phyloP scores from a whole-genome alignment of 1,284 basidiomycete genomes.

The Schizophyllum amplum region DNA sequence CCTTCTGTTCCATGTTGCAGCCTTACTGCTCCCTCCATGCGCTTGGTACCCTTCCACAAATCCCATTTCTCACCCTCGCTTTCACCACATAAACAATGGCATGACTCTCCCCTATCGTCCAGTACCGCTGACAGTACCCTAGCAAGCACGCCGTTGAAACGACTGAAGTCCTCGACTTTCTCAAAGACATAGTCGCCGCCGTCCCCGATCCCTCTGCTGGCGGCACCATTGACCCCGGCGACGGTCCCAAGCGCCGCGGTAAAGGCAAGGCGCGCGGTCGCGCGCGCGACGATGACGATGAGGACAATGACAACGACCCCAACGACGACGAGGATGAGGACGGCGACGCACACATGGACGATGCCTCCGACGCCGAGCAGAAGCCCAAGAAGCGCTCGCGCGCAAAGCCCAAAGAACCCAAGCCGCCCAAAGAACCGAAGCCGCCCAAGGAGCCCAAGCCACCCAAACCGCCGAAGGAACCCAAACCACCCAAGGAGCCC shows the following conservation, averaged over 20 bases:
- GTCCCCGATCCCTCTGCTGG: constrained; percentile 86
- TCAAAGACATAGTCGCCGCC: constrained; percentile 88
- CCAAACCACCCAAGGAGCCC: neutral
- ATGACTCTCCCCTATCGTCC: neutral
- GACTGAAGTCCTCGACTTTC: constrained; percentile 89
- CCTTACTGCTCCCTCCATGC: too few species aligned
- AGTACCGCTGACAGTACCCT: constrained; percentile 6
- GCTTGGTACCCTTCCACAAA: neutral
- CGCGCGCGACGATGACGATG: constrained; percentile 15
- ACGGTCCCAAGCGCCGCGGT: constrained; percentile 50
- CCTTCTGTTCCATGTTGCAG: neutral
- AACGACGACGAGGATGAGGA: constrained; percentile 19
- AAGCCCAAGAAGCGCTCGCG: constrained; percentile 15
- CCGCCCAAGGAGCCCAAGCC: neutral
- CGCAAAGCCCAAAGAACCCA: neutral
- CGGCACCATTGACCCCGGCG: constrained; percentile 65
- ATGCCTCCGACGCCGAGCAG: constrained; percentile 26
- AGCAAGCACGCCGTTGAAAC: constrained; percentile 93
- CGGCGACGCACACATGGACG: constrained; percentile 27
- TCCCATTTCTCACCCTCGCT: neutral
- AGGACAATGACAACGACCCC: constrained; percentile 22
- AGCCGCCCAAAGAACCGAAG: neutral
- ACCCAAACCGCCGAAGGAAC: neutral
- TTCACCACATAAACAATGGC: neutral
- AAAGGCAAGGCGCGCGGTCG: constrained; percentile 41